phyloP scores from a whole-genome alignment of 2,329 filamentous ascomycete genomes.

The Nectriaceae sp. region DNA sequence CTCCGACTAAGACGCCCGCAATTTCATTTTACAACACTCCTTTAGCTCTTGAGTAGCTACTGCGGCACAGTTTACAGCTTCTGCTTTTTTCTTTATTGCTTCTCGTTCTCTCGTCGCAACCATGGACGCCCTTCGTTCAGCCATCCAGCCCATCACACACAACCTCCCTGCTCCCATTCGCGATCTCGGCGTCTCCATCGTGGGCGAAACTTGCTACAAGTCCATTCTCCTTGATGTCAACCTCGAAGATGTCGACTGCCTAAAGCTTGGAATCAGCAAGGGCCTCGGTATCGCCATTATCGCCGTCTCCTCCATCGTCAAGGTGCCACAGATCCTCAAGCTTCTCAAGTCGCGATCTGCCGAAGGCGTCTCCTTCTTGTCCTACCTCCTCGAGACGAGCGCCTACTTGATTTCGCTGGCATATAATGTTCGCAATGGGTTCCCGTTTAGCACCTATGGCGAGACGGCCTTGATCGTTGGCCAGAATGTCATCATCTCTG shows the following conservation, averaged over 20 bases:
- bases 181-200: conserved; percentile 74
- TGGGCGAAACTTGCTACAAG: conserved; percentile 84
- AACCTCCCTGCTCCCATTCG: conserved; percentile 74
- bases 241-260: conserved; percentile 72
- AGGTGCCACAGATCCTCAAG: conserved; percentile 96
- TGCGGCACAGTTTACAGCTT: no score
- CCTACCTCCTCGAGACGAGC: conserved; percentile 88
- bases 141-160: conserved; percentile 69
- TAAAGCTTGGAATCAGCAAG: conserved; percentile 91
- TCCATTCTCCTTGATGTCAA: conserved; percentile 84
- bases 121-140: conserved; percentile 64
- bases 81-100: no score
- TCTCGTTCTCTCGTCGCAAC: no score
- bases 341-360: conserved; percentile 79
- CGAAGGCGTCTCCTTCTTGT: conserved; percentile 82
- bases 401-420: conserved; percentile 86
- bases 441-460: conserved; percentile 95
- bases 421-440: conserved; percentile 88
- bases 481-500: conserved; percentile 88
- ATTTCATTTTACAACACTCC: no score
- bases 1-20: neutral
- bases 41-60: no score
- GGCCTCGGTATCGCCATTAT: conserved; percentile 93
- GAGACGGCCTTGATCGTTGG: conserved; percentile 90
- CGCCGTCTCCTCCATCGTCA: conserved; percentile 85